Evolutionary conservation across 495 filamentous ascomycete species (phyloP), one percentile per base, ranked within the genome.

Genomic region (Neurospora cerealis): DNA sequence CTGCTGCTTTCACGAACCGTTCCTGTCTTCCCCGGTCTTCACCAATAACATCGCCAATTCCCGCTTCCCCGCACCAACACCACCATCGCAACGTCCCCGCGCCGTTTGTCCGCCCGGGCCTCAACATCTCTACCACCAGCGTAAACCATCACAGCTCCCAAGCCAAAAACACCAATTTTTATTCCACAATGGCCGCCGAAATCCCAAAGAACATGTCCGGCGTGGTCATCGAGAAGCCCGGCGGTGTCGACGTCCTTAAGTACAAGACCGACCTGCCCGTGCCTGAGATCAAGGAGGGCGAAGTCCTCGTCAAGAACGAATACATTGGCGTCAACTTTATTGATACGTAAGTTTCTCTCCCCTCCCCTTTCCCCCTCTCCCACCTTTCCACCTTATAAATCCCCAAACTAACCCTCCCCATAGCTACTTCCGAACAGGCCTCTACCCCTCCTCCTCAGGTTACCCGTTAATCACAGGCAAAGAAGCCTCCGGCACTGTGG

Each of bases 311-410:
- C 69, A 92, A 93, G 82, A 98, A 98, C 79, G 89, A 93, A 72
- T 92, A 89, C 69, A 87, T 93, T 62, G 95, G 95, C 21, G 85
- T 98, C 71, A 97, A 98, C 82, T 98, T 90, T 83, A 97, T 98
- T 80, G 91, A 93, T 78, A 93, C 87, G 87, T 90, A 83, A 72
- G 84, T 73, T 44, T 39, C 38, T 71, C 48, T 28, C 46, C 24
- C 42, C 28, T 54, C 71, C 37, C 73, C 69, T 74, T 72, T 72
- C 42, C 76, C 38, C 44, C 62, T 54, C 75, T 39, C 71, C 54
- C 19, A 28, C 15, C 32, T 48, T 70, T 34, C 2, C 32, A 9
- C 39, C 11, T 40, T 15, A 40, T 40, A 13, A 24, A 60, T 19
- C 24, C 42, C 37, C 10, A 28, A 82, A 85, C 76, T 80, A 76